Base-by-base conservation (phyloP, 2,329 filamentous ascomycete genomes). In the Alternaria sp. region DNA sequence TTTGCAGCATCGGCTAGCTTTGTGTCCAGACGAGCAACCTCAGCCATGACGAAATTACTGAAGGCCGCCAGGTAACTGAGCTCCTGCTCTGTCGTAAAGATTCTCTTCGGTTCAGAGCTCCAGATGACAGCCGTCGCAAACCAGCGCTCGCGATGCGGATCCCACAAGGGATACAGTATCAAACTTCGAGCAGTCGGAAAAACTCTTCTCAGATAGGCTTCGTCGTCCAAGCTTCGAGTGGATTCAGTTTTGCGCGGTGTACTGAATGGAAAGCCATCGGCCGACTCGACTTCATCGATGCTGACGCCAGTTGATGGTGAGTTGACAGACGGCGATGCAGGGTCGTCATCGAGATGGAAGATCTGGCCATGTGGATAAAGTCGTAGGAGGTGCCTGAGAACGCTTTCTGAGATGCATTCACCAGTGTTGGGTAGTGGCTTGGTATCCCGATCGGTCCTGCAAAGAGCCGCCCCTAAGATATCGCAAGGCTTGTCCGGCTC, bases 1-100 rank as follows among this genome's bases (percentile, higher is more conserved):
- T 88, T 88, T 43, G 85, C 85, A 49, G 71, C 68, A 50, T 79
- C 77, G 16, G 77, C 76, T 9, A 75, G 57, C 22, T 76, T 76
- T n/a, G 76, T 77, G 41, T 80, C 76, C 7, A 80, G 48, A 16
- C 77, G 71, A 44, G 76, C 74, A 4, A 80, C 71, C 46, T 79
- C 78, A 8, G 74, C 74, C 78, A 80, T 80, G 38, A 78, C 69
- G 40, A 74, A 78, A 49, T 78, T 78, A 45, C 75, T 76, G 55
- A 80, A 80, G 2, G 78, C 77, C 27, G 75, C 72, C 20, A 80
- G 69, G 51, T 76, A 80, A 52, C 73, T 76, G 3, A 80, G 64
- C 34, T 80, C 77, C 52, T 77, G 75, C 43, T 77, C 76, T 43
- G 66, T 73, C 6, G 74, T 79, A 41, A 80, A 78, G 10, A 79